Conservation (phyloP, 1,139 yeast genomes). For the Saccharomyces hybrid region DNA sequence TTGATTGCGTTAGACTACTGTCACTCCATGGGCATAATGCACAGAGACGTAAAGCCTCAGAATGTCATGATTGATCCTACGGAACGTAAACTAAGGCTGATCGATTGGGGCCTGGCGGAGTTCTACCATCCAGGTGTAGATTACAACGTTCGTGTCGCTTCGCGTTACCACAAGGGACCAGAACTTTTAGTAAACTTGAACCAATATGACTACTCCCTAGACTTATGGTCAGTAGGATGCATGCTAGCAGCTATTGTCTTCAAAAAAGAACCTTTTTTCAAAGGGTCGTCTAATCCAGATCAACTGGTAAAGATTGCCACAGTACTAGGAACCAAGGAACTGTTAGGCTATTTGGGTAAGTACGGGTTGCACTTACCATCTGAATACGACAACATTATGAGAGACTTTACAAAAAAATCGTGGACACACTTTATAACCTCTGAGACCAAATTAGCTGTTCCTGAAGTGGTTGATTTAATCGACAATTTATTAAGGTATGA, state of each 20-base stretch:
- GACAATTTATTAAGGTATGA: conserved; percentile 63
- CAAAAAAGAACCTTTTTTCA: conserved; percentile 70
- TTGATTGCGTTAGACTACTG: conserved; percentile 66
- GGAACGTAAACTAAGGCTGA: conserved; percentile 53
- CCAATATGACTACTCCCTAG: conserved; percentile 71
- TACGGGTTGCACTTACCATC: conserved; percentile 54
- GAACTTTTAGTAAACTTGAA: conserved; percentile 66
- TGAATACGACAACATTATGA: conserved; percentile 62
- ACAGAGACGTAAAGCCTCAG: conserved; percentile 79
- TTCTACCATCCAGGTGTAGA: conserved; percentile 74
- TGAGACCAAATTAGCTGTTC: conserved; percentile 48
- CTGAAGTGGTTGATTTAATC: conserved; percentile 58
- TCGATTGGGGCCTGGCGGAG: conserved; percentile 84
- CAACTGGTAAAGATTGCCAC: conserved; percentile 74
- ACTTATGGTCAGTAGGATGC: conserved; percentile 78
- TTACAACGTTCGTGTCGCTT: conserved; percentile 74
- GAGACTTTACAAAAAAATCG: conserved; percentile 58
- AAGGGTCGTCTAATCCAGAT: conserved; percentile 73
- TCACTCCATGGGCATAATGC: conserved; percentile 80
- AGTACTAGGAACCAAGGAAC: conserved; percentile 65
- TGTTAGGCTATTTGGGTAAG: conserved; percentile 52
- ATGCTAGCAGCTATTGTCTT: conserved; percentile 72
- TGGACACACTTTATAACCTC: conserved; percentile 55
- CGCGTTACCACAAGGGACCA: conserved; percentile 76
- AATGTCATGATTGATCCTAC: conserved; percentile 76